Evolutionary conservation across 164 flowering plant genomes (phyloP).

Genomic region (Hamamelis virginiana): DNA sequence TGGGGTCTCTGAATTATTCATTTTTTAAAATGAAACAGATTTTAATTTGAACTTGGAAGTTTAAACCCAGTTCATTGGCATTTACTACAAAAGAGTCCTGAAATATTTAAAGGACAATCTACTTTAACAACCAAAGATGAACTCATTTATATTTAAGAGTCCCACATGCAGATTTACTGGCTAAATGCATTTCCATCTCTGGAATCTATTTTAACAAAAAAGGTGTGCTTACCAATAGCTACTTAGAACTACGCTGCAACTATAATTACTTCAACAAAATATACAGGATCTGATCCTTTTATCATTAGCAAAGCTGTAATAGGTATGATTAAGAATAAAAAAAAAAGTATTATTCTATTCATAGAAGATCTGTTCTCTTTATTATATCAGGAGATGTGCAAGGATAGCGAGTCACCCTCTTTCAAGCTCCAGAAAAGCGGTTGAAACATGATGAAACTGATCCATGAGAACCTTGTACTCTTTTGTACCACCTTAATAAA

Average conservation of each 20-base stretch:
- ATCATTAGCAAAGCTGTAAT: neutral
- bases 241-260: neutral
- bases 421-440: conserved; percentile 87
- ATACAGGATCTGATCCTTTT: neutral
- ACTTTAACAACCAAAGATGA: neutral
- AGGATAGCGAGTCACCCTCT: conserved; percentile 44
- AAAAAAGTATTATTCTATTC: neutral
- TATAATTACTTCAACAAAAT: neutral
- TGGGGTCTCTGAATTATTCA: neutral
- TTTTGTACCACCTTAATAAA: conserved; percentile 80
- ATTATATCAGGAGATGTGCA: neutral
- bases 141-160: neutral
- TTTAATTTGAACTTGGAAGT: neutral
- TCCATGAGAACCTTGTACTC: conserved; percentile 96
- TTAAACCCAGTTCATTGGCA: neutral
- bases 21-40: neutral
- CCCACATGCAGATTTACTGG: neutral
- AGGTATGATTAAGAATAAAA: neutral
- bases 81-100: neutral
- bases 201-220: neutral
- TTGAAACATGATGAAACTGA: conserved; percentile 77
- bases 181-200: neutral
- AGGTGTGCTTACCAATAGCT: neutral
- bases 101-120: neutral
- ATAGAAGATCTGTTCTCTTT: neutral